phyloP scores from a whole-genome alignment of 192 early-diverging fungal species.

The Coemansia sp. region DNA sequence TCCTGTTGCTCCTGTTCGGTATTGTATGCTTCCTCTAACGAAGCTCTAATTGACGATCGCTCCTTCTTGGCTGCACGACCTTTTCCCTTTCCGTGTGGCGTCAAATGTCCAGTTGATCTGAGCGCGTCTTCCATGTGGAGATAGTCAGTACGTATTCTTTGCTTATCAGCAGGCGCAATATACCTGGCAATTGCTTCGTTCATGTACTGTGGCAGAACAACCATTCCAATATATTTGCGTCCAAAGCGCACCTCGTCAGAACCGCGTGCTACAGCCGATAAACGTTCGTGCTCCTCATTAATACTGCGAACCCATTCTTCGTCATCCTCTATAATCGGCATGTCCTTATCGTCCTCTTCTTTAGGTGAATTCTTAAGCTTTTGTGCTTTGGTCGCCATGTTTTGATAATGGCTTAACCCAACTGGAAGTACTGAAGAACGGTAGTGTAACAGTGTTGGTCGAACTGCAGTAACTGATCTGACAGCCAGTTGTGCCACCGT shows the following conservation, averaged over 20 bases:
- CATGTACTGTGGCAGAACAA: slow-evolving; percentile 21
- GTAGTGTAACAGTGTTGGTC: not conserved
- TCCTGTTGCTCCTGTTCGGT: not conserved
- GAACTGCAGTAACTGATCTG: not conserved
- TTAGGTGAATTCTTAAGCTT: not conserved
- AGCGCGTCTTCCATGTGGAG: slow-evolving; percentile 41
- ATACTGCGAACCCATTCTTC: not conserved
- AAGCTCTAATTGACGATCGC: not conserved
- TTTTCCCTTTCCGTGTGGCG: slow-evolving; percentile 37
- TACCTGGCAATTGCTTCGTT: slow-evolving; percentile 7
- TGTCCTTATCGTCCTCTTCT: not conserved
- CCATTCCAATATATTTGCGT: slow-evolving; percentile 49
- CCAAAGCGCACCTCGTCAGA: slow-evolving; percentile 52
- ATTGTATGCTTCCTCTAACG: slow-evolving; percentile 1
- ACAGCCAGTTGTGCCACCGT: not conserved
- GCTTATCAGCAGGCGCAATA: slow-evolving; percentile 9
- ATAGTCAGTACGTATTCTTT: slow-evolving; percentile 32
- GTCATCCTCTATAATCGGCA: not conserved
- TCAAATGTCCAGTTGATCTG: slow-evolving; percentile 37
- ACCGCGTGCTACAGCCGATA: slow-evolving; percentile 18
- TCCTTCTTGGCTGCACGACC: slow-evolving; percentile 21
- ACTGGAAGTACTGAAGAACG: not conserved
- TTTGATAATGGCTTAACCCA: not conserved
- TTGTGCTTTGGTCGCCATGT: not conserved
- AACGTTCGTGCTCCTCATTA: not conserved